Conservation (phyloP, 257 asterid genomes). For the Plantago ovata region DNA sequence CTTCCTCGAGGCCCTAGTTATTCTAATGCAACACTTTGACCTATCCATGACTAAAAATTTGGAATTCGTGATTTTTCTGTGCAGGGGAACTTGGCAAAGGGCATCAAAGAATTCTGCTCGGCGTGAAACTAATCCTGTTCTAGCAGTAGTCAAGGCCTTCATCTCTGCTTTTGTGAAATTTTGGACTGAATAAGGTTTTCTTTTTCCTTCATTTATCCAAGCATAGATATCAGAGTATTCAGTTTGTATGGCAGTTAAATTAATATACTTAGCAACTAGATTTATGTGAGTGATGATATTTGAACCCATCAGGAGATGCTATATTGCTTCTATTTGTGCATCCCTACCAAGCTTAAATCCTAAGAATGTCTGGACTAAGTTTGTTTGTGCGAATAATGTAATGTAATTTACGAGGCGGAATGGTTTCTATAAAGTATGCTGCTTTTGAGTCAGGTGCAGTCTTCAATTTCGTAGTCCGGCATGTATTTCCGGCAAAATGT, state of each 20-base stretch:
- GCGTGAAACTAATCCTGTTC: constrained; percentile 41
- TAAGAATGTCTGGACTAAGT: too few species aligned
- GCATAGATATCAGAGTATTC: constrained; percentile 14
- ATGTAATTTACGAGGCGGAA: too few species aligned
- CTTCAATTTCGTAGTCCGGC: too few species aligned
- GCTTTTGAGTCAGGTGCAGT: too few species aligned
- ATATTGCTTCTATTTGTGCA: too few species aligned
- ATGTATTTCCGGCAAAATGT: too few species aligned
- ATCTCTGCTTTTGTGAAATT: constrained; percentile 57
- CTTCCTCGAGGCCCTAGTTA: background rate
- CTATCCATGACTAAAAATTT: constrained; percentile 13
- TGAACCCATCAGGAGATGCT: background rate
- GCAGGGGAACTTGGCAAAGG: constrained; percentile 59
- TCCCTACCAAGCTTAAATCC: too few species aligned
- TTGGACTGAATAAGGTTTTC: constrained; percentile 43
- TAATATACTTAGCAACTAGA: constrained; percentile 1
- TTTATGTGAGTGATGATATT: constrained; percentile 12
- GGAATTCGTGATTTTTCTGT: constrained; percentile 17
- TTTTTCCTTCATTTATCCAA: background rate
- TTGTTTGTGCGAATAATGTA: too few species aligned
- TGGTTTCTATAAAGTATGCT: too few species aligned
- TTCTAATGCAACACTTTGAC: background rate
- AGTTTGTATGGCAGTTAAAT: constrained; percentile 16
- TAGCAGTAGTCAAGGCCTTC: constrained; percentile 52
- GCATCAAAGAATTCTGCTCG: constrained; percentile 31